Percentiles rank a stretch among this genome's conserved stretches.
Conservation (phyloP, 352 stramenopile genomes). For the Phytophthora sojae region DNA sequence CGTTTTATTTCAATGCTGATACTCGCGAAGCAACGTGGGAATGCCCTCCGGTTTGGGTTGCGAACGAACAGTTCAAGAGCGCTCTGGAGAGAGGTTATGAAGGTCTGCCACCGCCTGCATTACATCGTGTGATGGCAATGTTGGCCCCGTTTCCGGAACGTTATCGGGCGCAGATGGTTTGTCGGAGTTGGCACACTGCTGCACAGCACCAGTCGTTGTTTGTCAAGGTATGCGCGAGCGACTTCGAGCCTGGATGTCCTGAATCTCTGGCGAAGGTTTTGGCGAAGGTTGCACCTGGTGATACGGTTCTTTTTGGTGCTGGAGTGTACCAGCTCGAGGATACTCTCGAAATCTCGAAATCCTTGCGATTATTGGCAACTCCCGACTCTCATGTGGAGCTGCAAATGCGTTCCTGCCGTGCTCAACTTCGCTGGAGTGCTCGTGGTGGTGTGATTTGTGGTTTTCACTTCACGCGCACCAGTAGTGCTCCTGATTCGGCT, state of each 20-base stretch:
- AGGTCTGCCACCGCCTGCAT: conserved; percentile 73
- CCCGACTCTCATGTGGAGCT: conserved; percentile 74
- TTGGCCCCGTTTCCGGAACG: conserved; percentile 75
- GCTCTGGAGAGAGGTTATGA: conserved; percentile 76
- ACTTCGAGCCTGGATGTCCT: conserved; percentile 39
- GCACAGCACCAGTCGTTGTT: conserved; percentile 55
- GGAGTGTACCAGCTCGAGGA: conserved; percentile 72
- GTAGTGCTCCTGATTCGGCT: conserved; percentile 20
- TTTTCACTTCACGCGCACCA: conserved; percentile 65
- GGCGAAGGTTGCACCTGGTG: conserved; percentile 33
- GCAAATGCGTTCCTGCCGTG: conserved; percentile 59
- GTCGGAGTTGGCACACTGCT: conserved; percentile 56
- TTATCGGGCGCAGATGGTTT: conserved; percentile 57
- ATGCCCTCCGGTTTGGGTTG: conserved; percentile 88
- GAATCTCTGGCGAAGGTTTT: conserved; percentile 40
- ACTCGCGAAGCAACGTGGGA: conserved; percentile 95
- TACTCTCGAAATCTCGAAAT: conserved; percentile 52
- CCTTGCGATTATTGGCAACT: conserved; percentile 57
- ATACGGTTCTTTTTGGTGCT: conserved; percentile 72
- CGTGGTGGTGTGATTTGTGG: conserved; percentile 68
- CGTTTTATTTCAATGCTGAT: conserved; percentile 95
- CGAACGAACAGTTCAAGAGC: conserved; percentile 86
- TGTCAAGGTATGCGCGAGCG: conserved; percentile 58
- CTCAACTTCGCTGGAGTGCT: conserved; percentile 66
- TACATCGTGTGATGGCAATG: conserved; percentile 90